Percentiles rank a stretch among this genome's conserved stretches.
These are phyloP conservation scores for Aphanomyces stellatus DNA, from an alignment of 352 stramenopile species.

Conservation along the genomic window DNA sequence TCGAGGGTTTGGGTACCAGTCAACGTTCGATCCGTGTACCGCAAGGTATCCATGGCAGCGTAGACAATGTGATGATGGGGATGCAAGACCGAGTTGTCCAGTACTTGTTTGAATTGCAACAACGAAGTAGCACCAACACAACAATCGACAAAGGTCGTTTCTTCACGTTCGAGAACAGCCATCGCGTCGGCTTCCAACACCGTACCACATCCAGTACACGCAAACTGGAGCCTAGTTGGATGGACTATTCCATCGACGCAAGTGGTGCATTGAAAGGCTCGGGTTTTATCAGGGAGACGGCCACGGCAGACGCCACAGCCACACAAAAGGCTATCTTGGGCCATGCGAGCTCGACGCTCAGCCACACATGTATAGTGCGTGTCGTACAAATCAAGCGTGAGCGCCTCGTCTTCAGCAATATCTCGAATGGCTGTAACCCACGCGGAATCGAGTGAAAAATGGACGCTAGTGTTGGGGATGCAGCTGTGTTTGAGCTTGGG, in stretches of 20 bases:
- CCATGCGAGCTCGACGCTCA: too few species aligned
- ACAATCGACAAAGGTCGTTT: background rate
- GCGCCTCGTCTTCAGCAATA: constrained; percentile 44
- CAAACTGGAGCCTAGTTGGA: background rate
- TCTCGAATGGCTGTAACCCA: constrained; percentile 67
- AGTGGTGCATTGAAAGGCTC: constrained; percentile 38
- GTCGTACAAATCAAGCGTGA: constrained; percentile 74
- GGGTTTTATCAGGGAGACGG: constrained; percentile 38
- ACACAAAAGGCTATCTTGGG: too few species aligned
- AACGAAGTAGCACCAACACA: background rate
- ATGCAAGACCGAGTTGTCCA: background rate
- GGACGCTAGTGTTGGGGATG: constrained; percentile 66
- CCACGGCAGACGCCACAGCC: too few species aligned
- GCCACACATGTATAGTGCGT: too few species aligned
- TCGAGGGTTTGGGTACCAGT: background rate
- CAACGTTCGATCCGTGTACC: background rate
- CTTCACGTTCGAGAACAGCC: background rate
- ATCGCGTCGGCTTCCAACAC: background rate
- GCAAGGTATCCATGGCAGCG: background rate
- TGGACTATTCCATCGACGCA: background rate
- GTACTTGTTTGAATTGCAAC: background rate
- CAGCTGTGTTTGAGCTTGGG: constrained; percentile 74
- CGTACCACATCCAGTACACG: background rate
- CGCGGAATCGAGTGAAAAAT: constrained; percentile 45
- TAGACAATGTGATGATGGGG: background rate